Evolutionary conservation across 1,284 basidiomycete species (phyloP), one percentile per base, ranked within the genome.

Genomic region (Tremellales sp.): DNA sequence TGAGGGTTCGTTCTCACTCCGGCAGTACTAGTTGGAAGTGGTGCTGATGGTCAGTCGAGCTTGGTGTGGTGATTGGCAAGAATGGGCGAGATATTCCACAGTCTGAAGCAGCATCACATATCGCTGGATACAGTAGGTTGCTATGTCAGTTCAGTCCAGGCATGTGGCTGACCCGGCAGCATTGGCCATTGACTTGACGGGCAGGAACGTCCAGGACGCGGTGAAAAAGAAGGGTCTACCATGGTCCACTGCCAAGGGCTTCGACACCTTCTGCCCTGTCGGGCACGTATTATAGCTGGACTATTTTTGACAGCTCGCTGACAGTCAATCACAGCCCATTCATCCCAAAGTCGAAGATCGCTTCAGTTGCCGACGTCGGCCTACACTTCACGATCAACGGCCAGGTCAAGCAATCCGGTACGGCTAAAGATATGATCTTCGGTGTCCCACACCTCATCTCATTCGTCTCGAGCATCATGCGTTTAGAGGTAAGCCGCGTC

Each of bases 401-500:
- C 42, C 72, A 79, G 33, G 75, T 82, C 52, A 91, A 87, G 72
- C 94, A 98, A 72, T 79, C 87, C 52, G 94, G 91, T 3, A 82
- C 80, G 29, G 93, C 93, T 1, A 72, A 76, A 23, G 86, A 94
- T 70, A 97, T 98, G 94, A 87, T 97, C 56, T 94, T 94, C 78
- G 79, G 80, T 40, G 89, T 98, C 40, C 90, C 93, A 1, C 79
- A 82, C n/a, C 80, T 98, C 47, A 87, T 98, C 60, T 82, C 87
- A 59, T 91, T 96, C 65, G 81, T 96, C 42, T 93, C 91, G 2
- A 86, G 87, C 15, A 96, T 98, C 73, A 97, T 97, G 92, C 85
- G 84, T 0, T 80, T 97, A 17, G 91, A 97, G 79, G 89, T 85
- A 37, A 62, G 83, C 40, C 31, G 11, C 26, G 21, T 29, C n/a